Conservation (phyloP, 1,139 yeast species). For the Geotrichum fermentans region DNA sequence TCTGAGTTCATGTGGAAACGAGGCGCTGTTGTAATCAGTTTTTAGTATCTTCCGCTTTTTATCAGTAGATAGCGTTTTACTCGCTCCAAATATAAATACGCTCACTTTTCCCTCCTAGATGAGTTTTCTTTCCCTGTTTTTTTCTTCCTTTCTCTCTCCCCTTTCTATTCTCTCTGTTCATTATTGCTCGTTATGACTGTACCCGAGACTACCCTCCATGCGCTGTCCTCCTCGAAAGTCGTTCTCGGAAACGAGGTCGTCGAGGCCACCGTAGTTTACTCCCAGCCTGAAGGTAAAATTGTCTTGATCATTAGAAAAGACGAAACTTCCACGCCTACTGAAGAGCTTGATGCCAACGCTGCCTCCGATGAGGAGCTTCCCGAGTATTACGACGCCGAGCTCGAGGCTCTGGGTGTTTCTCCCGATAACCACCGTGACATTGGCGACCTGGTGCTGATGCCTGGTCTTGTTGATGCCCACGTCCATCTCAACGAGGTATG, state of each 20-base stretch:
- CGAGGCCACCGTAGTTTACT: conserved; percentile 67
- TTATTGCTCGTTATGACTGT: neutral
- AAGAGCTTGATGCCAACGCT: neutral
- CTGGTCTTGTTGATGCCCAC: conserved; percentile 90
- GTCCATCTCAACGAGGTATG: conserved; percentile 73
- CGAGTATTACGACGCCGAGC: conserved; percentile 8
- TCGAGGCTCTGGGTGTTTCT: conserved; percentile 10
- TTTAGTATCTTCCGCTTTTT: neutral
- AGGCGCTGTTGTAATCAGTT: neutral
- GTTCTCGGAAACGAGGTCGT: conserved; percentile 48
- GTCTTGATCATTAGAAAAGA: conserved; percentile 13
- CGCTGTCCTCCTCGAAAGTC: conserved; percentile 61
- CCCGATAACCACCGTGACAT: conserved; percentile 17
- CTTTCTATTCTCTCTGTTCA: neutral
- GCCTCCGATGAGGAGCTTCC: neutral
- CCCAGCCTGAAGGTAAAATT: conserved; percentile 61
- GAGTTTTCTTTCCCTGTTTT: neutral
- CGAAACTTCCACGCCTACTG: neutral
- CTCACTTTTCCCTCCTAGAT: neutral
- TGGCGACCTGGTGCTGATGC: conserved; percentile 67
- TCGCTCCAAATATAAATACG: conserved; percentile 1
- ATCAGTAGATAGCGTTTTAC: neutral
- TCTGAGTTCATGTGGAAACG: neutral
- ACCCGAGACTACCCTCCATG: conserved; percentile 30
- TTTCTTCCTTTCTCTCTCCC: neutral